Conservation (phyloP, 257 asterid genomes). For the Perilla frutescens region DNA sequence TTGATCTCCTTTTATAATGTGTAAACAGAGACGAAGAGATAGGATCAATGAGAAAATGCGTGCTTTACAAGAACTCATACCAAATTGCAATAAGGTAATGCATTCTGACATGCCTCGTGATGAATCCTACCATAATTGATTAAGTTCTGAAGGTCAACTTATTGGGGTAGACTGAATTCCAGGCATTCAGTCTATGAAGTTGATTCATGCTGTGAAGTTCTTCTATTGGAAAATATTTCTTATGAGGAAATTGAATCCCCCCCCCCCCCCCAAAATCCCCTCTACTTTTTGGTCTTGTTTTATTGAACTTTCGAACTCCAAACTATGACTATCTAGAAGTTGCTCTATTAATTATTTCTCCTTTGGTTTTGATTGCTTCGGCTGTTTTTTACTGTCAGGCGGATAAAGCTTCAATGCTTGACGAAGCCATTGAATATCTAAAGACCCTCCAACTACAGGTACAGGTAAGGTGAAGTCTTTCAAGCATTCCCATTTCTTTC, state of each 20-base stretch:
- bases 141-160: background rate
- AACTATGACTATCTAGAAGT: background rate
- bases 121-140: slow-evolving; percentile 14
- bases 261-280: background rate
- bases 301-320: slow-evolving; percentile 6
- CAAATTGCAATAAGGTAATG: slow-evolving; percentile 95
- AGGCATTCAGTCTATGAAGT: slow-evolving; percentile 5
- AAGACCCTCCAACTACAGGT: slow-evolving; percentile 97
- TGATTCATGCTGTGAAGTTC: background rate
- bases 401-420: slow-evolving; percentile 99
- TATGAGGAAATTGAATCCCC: background rate
- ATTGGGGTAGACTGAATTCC: background rate
- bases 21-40: slow-evolving; percentile 86
- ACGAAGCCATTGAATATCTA: slow-evolving; percentile 96
- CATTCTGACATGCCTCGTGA: slow-evolving; percentile 17
- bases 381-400: slow-evolving; percentile 55
- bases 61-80: slow-evolving; percentile 94
- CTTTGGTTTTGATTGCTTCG: slow-evolving; percentile 17
- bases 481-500: background rate
- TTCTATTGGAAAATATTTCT: slow-evolving; percentile 5
- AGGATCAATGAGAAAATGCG: slow-evolving; percentile 98
- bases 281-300: background rate
- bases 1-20: slow-evolving; percentile 27
- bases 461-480: slow-evolving; percentile 63
- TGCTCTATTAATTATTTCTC: background rate